Percentiles rank a stretch among this genome's conserved stretches.
phyloP scores from a whole-genome alignment of 2,329 filamentous ascomycete genomes.

The Aureobasidium vineae region DNA sequence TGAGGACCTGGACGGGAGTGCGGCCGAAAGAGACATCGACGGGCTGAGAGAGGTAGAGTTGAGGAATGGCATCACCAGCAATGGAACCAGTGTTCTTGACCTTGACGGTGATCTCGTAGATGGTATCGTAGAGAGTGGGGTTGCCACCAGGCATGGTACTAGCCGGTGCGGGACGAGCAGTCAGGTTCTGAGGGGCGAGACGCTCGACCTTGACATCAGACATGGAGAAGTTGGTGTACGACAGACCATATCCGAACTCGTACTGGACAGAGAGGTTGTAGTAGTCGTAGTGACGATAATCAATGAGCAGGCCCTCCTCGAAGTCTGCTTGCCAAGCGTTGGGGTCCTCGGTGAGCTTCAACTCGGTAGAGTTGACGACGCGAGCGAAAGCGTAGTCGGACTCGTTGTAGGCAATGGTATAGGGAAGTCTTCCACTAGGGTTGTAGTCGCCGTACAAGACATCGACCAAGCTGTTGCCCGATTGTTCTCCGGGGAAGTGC shows the following conservation, averaged over 20 bases:
- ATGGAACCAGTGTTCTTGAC: conserved; percentile 66
- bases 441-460: conserved; percentile 76
- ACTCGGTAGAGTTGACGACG: conserved; percentile 38
- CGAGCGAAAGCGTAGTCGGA: conserved; percentile 60
- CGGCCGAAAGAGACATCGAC: conserved; percentile 38
- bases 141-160: conserved; percentile 52
- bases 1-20: conserved; percentile 48
- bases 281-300: conserved; percentile 55
- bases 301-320: conserved; percentile 53
- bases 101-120: conserved; percentile 64
- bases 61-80: conserved; percentile 61
- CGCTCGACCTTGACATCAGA: conserved; percentile 48
- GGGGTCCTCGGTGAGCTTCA: conserved; percentile 38
- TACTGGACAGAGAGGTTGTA: conserved; percentile 41
- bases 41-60: conserved; percentile 55
- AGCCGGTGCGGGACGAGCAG: conserved; percentile 35
- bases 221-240: conserved; percentile 47
- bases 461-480: conserved; percentile 75
- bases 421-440: conserved; percentile 78
- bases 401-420: conserved; percentile 73
- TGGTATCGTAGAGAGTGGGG: conserved; percentile 61
- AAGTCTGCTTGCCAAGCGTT: conserved; percentile 51
- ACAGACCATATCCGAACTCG: conserved; percentile 49
- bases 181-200: conserved; percentile 41
- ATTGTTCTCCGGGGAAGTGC: conserved; percentile 84